phyloP scores from a whole-genome alignment of 2,329 filamentous ascomycete species.

The Exophiala sideris region DNA sequence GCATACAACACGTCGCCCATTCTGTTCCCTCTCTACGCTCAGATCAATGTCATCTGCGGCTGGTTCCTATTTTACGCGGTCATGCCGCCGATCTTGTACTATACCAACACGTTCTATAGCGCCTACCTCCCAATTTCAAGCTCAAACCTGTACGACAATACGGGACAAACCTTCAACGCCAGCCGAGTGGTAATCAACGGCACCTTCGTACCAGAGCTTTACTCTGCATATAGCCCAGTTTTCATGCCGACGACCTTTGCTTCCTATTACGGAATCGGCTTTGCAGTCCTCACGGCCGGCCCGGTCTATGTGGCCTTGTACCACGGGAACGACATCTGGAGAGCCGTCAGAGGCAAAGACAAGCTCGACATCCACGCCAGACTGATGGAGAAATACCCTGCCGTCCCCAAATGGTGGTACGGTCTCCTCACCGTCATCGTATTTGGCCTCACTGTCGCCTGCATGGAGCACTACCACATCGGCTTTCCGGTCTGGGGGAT shows the following conservation, averaged over 20 bases:
- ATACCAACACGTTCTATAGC: slow-evolving; percentile 55
- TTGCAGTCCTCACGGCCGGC: slow-evolving; percentile 63
- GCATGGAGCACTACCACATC: slow-evolving; percentile 37
- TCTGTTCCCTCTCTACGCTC: slow-evolving; percentile 79
- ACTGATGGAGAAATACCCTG: slow-evolving; percentile 40
- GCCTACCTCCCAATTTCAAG: slow-evolving; percentile 62
- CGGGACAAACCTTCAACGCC: slow-evolving; percentile 58
- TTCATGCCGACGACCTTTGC: slow-evolving; percentile 61
- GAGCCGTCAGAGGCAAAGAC: slow-evolving; percentile 38
- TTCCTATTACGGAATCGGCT: slow-evolving; percentile 58
- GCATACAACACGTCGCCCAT: slow-evolving; percentile 81
- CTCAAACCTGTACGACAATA: slow-evolving; percentile 63
- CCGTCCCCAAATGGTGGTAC: slow-evolving; percentile 49
- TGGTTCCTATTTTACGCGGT: slow-evolving; percentile 81
- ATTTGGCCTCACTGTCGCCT: slow-evolving; percentile 55
- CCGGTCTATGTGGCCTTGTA: slow-evolving; percentile 38
- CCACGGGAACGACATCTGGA: slow-evolving; percentile 38
- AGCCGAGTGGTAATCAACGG: slow-evolving; percentile 57
- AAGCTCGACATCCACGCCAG: slow-evolving; percentile 45
- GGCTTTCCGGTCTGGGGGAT: slow-evolving; percentile 47
- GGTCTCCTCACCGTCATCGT: slow-evolving; percentile 52
- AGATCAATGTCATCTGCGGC: slow-evolving; percentile 77
- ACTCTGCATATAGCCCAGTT: slow-evolving; percentile 61
- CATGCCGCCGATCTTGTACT: slow-evolving; percentile 68
- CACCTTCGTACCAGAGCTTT: slow-evolving; percentile 58